Base-by-base conservation (phyloP, 148 eudicot species). In the Diospyros kaki region DNA sequence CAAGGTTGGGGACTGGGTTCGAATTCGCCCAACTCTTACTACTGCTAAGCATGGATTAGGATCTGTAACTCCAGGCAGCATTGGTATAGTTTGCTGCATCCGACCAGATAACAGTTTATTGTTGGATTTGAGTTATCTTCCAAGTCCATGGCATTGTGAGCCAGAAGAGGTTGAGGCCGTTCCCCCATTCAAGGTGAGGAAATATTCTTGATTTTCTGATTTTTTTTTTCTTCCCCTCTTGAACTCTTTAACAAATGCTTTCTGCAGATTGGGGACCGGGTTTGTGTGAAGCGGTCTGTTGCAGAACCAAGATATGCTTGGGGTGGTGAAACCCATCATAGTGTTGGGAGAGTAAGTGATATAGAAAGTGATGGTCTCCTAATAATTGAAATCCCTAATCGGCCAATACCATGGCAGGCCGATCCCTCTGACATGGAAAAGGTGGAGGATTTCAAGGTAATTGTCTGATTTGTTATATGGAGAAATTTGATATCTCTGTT, bases 371-470 rank as follows among this genome's bases (percentile, higher is more conserved):
- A 93, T 82, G 97, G 99, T 76, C 94, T 95, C 64, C 79, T 95
- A 79, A 89, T 95, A 73, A 89, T 95, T 72, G 99, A 95, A 77
- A 95, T 95, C 71, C 91, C 98, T 71, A 91, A 91, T 80, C 88
- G 99, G 76, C 96, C 94, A 58, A 93, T 89, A 80, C 93, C 96
- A 79, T 95, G 99, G 99, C 97, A 95, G 82, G 99, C 99, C 68
- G 99, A 95, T 88, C 94, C 99, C 58, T 85, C 99, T 58, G 99
- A 95, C 87, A 93, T 95, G 99, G 99, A 95, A 84, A 95, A 93
- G 81, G 86, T 95, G 85, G 99, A 92, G 76, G 89, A 92, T 79
- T 93, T 92, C 79, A 89, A 95, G 97, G 99, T 95, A 90, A 42
- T 62, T 50, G 15, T n/a, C 51, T 75, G 60, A 74, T 77, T 75